Conservation (phyloP, 495 filamentous ascomycete genomes). For the Hyaloscypha finlandica region DNA sequence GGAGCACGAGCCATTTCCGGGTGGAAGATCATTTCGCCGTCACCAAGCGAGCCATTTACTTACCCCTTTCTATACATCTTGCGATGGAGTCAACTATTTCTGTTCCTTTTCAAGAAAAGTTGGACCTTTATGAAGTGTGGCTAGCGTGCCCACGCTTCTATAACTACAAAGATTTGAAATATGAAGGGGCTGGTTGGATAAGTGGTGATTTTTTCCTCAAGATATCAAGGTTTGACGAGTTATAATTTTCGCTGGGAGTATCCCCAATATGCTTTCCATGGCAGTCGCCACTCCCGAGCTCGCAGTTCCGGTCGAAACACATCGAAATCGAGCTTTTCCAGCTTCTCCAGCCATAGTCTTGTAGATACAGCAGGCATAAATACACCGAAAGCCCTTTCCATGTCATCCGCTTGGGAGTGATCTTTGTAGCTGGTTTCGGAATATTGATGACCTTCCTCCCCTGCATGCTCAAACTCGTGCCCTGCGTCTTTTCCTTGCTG, state of each 20-base stretch:
- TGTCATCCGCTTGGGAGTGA: slow-evolving; percentile 48
- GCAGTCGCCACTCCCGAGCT: slow-evolving; percentile 79
- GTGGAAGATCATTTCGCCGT: not conserved
- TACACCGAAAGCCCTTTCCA: slow-evolving; percentile 72
- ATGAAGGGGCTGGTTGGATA: no score
- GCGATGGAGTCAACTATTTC: no score
- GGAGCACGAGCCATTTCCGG: not conserved
- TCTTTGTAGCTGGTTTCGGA: slow-evolving; percentile 23
- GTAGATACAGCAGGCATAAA: slow-evolving; percentile 80
- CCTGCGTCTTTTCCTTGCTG: slow-evolving; percentile 69
- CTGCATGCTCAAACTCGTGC: slow-evolving; percentile 84
- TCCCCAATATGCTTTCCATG: slow-evolving; percentile 81
- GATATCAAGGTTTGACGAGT: not conserved
- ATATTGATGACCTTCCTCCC: slow-evolving; percentile 75
- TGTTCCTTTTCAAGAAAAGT: no score
- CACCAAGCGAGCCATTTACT: not conserved
- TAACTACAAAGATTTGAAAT: no score
- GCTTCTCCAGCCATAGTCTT: slow-evolving; percentile 70
- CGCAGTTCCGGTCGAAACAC: slow-evolving; percentile 66
- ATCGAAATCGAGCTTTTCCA: slow-evolving; percentile 84
- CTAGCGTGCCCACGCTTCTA: no score
- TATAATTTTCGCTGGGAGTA: slow-evolving; percentile 34
- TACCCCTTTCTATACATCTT: no score
- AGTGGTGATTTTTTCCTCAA: no score
- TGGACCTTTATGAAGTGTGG: no score